Percentiles rank a stretch among this genome's conserved stretches.
These are phyloP conservation scores for Marasmius fiardii DNA, from an alignment of 1,284 basidiomycete species.

Conservation along the genomic window DNA sequence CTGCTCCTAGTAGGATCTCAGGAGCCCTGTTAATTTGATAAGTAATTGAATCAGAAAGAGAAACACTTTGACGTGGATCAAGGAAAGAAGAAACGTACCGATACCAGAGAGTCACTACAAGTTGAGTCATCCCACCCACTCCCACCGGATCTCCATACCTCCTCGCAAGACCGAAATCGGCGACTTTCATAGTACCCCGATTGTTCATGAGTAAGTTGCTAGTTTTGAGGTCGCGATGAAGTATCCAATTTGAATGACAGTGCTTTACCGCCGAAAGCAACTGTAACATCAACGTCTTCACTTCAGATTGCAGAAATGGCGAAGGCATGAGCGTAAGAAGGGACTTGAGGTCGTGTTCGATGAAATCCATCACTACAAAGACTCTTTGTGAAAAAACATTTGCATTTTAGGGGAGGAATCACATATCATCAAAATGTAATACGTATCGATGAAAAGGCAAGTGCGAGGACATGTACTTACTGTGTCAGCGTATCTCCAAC, in stretches of 20 bases:
- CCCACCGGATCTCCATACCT: slow-evolving; percentile 94
- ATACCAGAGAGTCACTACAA: slow-evolving; percentile 99
- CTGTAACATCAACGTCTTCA: slow-evolving; percentile 95
- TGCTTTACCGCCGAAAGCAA: slow-evolving; percentile 90
- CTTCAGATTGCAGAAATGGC: slow-evolving; percentile 95
- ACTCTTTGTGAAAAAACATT: slow-evolving; percentile 68
- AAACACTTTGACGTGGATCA: background rate
- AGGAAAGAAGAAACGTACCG: slow-evolving; percentile 54
- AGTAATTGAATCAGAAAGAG: slow-evolving; percentile 4
- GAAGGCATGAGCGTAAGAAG: slow-evolving; percentile 90
- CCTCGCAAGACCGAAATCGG: slow-evolving; percentile 96
- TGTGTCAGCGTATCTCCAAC: slow-evolving; percentile 99
- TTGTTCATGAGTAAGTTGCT: slow-evolving; percentile 99
- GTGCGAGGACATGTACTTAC: slow-evolving; percentile 61
- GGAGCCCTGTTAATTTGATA: slow-evolving; percentile 69
- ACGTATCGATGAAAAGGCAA: no score
- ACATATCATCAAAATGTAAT: slow-evolving; percentile 6
- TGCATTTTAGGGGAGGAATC: no score
- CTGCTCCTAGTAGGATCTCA: slow-evolving; percentile 91
- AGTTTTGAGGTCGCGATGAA: slow-evolving; percentile 97
- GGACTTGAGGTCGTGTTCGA: slow-evolving; percentile 98
- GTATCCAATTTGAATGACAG: slow-evolving; percentile 96
- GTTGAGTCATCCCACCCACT: slow-evolving; percentile 91
- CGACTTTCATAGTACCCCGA: slow-evolving; percentile 96
- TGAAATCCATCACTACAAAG: slow-evolving; percentile 99